Evolutionary conservation across 176 grass and related monocot genomes (phyloP).

Genomic region (Leersia perrieri): DNA sequence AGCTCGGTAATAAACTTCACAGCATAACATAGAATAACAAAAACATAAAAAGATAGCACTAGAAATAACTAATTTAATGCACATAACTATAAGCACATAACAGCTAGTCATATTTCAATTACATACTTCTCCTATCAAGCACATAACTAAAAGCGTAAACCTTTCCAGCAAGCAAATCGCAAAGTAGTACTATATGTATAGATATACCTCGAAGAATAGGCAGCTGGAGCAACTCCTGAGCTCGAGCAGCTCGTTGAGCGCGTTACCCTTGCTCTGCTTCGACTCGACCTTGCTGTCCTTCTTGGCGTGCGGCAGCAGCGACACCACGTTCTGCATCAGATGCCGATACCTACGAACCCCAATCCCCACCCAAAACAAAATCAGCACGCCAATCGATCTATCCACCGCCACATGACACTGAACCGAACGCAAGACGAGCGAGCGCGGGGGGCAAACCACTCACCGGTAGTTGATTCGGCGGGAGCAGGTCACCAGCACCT

Average conservation of each 20-base stretch:
- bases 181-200: neutral
- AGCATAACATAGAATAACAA: neutral
- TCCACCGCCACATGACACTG: neutral
- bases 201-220: constrained; percentile 85
- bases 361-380: neutral
- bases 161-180: neutral
- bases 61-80: neutral
- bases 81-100: neutral
- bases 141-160: neutral
- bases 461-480: constrained; percentile 81
- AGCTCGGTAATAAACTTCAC: neutral
- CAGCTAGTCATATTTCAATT: neutral
- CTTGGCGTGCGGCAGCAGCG: constrained; percentile 78
- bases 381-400: neutral
- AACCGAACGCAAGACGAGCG: neutral
- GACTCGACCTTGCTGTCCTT: constrained; percentile 97
- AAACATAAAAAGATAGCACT: neutral
- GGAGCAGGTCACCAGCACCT: constrained; percentile 85
- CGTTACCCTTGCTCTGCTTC: constrained; percentile 74
- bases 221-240: constrained; percentile 78
- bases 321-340: constrained; percentile 78
- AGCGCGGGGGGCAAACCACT: neutral
- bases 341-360: constrained; percentile 65
- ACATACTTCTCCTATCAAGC: neutral
- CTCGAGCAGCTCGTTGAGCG: constrained; percentile 88